These are phyloP conservation scores for Magnolia kwangsiensis DNA, from an alignment of 164 flowering plant species.

Conservation along the genomic window DNA sequence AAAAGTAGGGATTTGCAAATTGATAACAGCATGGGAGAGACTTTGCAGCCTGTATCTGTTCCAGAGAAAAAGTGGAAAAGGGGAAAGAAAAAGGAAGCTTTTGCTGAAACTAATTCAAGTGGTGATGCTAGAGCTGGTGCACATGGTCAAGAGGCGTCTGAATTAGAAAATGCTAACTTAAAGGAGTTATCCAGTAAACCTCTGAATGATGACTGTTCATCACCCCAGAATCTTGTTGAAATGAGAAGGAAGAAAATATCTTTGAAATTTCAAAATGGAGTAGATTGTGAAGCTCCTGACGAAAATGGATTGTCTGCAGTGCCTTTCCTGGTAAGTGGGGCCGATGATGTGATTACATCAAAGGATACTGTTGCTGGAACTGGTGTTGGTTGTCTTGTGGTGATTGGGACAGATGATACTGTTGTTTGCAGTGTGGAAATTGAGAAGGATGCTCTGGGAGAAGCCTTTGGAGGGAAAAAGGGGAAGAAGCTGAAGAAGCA, in stretches of 20 bases:
- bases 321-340: neutral
- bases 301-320: neutral
- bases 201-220: slow-evolving; percentile 5
- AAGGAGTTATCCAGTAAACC: slow-evolving; percentile 14
- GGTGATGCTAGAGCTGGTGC: slow-evolving; percentile 10
- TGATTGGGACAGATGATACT: slow-evolving; percentile 3
- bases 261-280: slow-evolving; percentile 7
- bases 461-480: neutral
- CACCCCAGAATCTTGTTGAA: slow-evolving; percentile 9
- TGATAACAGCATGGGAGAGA: slow-evolving; percentile 14
- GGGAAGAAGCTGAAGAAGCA: neutral
- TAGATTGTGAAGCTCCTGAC: slow-evolving; percentile 12
- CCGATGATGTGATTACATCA: neutral
- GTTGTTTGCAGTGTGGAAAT: slow-evolving; percentile 9
- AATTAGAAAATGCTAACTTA: slow-evolving; percentile 8
- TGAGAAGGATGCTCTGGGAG: too few relatives aligned
- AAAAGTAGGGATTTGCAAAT: slow-evolving; percentile 9
- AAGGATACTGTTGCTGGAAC: slow-evolving; percentile 7
- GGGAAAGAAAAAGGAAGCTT: slow-evolving; percentile 17
- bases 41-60: slow-evolving; percentile 8
- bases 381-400: slow-evolving; percentile 12
- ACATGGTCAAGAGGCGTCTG: slow-evolving; percentile 8
- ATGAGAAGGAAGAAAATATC: slow-evolving; percentile 23
- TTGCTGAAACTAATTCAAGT: slow-evolving; percentile 11
- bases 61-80: slow-evolving; percentile 32